Evolutionary conservation across 1,284 basidiomycete genomes (phyloP), one percentile per base, ranked within the genome.

Genomic region (Ganoderma meredithae): DNA sequence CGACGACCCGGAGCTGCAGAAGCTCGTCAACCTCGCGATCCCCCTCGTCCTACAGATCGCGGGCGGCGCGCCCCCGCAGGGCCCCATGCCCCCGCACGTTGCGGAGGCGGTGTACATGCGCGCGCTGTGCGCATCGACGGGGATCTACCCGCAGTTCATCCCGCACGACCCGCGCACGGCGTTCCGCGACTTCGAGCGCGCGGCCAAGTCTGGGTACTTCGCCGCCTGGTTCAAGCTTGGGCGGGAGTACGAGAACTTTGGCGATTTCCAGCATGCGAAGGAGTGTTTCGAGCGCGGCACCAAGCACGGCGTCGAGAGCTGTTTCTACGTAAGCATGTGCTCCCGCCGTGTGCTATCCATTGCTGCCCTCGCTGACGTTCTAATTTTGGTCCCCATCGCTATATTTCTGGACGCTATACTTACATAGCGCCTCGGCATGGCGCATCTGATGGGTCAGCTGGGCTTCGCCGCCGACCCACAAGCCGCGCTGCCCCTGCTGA

Each of bases 211-310:
- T 1, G 95, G 95, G 0, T 91, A 89, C 72, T 80, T 83, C 12
- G 82, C 86, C 31, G 92, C 93, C 0, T 98, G 96, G 96, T 98
- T 96, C 81, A 86, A 91, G 58, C 87, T 98, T 2, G 96, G 95
- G 0, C 83, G 92, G 36, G 96, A 98, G 74, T 98, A 98, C 77
- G 97, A 98, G 81, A 90, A 88, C 64, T 95, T 97, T 69, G 89
- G 88, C 31, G 94, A 97, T 78, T 67, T 85, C 1, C 72, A 69
- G 66, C 75, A 76, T 47, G 75, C 75, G 6, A 71, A 69, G 63
- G 72, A 76, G n/a, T 76, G 75, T 44, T 76, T 74, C 56, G 73
- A 76, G 61, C 71, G 72, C 27, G 75, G 75, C 15, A 65, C 69
- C 43, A 73, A 75, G 67, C 65, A 70, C 55, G 73, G 72, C 10